phyloP scores from a whole-genome alignment of 73 alveolate species.

The Stentor roeselii region DNA sequence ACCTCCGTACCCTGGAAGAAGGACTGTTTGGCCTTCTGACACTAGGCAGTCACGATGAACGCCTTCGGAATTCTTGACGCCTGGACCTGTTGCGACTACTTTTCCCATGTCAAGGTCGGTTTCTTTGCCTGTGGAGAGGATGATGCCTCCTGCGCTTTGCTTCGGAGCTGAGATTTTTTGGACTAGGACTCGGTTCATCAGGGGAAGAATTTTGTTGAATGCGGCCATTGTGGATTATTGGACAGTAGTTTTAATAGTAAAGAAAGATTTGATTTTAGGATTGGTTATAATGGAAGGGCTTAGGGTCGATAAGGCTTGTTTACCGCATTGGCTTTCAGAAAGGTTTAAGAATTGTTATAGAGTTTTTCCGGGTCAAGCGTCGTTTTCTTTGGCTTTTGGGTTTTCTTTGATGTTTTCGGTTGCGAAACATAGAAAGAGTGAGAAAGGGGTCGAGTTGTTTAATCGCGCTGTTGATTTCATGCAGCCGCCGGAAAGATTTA shows the following conservation, averaged over 20 bases:
- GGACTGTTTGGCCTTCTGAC: conserved; percentile 77
- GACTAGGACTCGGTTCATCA: conserved; percentile 65
- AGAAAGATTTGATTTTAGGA: no score
- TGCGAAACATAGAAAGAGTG: no score
- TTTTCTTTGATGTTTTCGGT: no score
- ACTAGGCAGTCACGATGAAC: conserved; percentile 41
- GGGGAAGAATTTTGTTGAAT: conserved; percentile 58
- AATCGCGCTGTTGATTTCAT: no score
- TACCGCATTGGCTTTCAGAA: background rate
- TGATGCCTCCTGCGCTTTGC: conserved; percentile 77
- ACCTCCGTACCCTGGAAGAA: conserved; percentile 87
- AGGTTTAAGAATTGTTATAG: background rate
- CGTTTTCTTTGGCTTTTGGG: no score
- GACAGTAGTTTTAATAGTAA: background rate
- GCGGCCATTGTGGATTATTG: conserved; percentile 39
- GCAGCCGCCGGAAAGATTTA: no score
- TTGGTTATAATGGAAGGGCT: background rate
- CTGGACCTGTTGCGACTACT: conserved; percentile 75
- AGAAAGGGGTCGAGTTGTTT: no score
- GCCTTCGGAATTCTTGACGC: conserved; percentile 32
- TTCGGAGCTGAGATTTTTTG: conserved; percentile 64
- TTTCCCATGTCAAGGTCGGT: conserved; percentile 58
- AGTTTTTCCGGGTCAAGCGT: no score
- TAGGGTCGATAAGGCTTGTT: background rate
- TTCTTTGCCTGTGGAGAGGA: conserved; percentile 56